Evolutionary conservation across 331 rosid species (phyloP).

Genomic region (Rosa hybrid): DNA sequence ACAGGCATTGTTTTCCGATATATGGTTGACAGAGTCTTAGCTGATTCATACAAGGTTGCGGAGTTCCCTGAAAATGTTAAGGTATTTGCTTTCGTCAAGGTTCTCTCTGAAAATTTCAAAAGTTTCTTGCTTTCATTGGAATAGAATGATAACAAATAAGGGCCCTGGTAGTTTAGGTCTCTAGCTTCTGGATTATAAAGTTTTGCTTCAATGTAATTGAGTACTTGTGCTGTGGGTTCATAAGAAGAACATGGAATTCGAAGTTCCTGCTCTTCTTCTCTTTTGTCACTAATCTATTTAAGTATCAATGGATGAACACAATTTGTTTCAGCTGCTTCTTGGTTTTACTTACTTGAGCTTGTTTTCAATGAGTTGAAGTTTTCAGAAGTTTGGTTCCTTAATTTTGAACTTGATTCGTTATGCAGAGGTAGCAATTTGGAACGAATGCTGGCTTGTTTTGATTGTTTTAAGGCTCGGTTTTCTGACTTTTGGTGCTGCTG

Average conservation of each 20-base stretch:
- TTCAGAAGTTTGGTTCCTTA: background rate
- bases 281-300: no score
- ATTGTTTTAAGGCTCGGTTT: slow-evolving; percentile 19
- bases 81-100: slow-evolving; percentile 37
- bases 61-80: slow-evolving; percentile 59
- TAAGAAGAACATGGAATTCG: background rate
- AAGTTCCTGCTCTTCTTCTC: slow-evolving; percentile 16
- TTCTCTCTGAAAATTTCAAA: background rate
- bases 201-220: background rate
- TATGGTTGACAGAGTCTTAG: slow-evolving; percentile 65
- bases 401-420: slow-evolving; percentile 13
- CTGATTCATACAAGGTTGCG: slow-evolving; percentile 62
- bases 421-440: slow-evolving; percentile 50
- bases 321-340: background rate
- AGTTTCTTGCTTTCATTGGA: background rate
- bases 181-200: background rate
- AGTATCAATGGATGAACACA: background rate
- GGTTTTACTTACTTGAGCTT: background rate
- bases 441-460: slow-evolving; percentile 17
- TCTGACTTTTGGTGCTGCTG: slow-evolving; percentile 28
- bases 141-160: background rate
- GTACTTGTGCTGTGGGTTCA: background rate
- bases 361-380: background rate
- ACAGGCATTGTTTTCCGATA: slow-evolving; percentile 65
- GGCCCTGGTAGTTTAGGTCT: background rate